Conservation (phyloP, 371 early-diverging fungal genomes). For the Thermomucor indicae-seudaticae region DNA sequence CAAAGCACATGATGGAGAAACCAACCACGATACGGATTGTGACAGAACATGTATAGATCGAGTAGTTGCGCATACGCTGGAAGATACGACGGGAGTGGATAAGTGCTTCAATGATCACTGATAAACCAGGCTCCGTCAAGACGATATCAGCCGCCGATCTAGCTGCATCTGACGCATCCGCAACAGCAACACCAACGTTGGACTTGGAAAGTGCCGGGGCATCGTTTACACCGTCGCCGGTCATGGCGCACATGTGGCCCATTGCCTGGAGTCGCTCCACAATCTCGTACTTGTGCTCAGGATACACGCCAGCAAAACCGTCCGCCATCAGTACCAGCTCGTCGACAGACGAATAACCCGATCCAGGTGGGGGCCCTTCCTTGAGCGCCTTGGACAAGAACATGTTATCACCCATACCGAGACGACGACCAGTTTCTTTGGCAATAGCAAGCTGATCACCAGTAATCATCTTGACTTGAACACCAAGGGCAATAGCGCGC, state of each 20-base stretch:
- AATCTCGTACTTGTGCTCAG: conserved; percentile 94
- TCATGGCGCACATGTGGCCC: conserved; percentile 86
- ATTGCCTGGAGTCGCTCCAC: conserved; percentile 85
- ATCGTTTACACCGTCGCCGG: conserved; percentile 98
- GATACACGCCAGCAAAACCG: conserved; percentile 91
- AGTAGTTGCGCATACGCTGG: conserved; percentile 69
- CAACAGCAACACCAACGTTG: conserved; percentile 85
- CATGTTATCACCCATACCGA: conserved; percentile 74
- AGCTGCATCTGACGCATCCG: conserved; percentile 74
- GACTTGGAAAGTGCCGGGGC: conserved; percentile 90
- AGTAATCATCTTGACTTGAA: conserved; percentile 94
- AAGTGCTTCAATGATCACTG: conserved; percentile 67
- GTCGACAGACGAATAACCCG: conserved; percentile 74
- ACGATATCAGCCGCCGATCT: conserved; percentile 79
- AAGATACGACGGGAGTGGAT: conserved; percentile 68
- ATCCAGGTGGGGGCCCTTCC: conserved; percentile 65
- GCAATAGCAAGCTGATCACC: conserved; percentile 95
- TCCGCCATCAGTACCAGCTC: conserved; percentile 76
- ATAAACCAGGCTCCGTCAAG: conserved; percentile 75
- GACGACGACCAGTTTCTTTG: conserved; percentile 78
- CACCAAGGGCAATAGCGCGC: conserved; percentile 82
- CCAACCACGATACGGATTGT: conserved; percentile 64
- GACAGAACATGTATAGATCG: conserved; percentile 61
- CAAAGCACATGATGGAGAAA: conserved; percentile 55
- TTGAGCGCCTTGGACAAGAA: conserved; percentile 74